These are phyloP conservation scores for Halophytophthora batemanensis DNA, from an alignment of 352 stramenopile genomes.

Conservation along the genomic window DNA sequence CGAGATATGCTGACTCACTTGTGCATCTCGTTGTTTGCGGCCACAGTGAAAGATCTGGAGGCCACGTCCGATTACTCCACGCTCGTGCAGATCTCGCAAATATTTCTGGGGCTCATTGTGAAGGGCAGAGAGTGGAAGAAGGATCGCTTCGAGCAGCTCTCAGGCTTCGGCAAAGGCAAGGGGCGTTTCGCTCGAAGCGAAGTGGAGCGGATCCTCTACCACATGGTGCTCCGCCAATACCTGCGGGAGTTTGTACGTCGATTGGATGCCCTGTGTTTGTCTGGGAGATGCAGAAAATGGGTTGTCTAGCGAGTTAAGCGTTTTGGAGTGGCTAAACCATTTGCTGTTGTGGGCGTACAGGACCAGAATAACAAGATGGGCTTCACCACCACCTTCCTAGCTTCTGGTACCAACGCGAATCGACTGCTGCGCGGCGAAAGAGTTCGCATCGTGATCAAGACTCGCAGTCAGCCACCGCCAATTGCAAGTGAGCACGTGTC, in stretches of 20 bases:
- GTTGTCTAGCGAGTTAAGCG: background rate
- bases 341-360: slow-evolving; percentile 17
- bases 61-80: slow-evolving; percentile 57
- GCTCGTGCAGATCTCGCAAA: slow-evolving; percentile 70
- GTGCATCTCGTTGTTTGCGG: background rate
- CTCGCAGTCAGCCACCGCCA: slow-evolving; percentile 39
- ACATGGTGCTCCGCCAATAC: slow-evolving; percentile 87
- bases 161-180: slow-evolving; percentile 69
- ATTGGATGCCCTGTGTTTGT: background rate
- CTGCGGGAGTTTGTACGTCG: slow-evolving; percentile 57
- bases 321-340: background rate
- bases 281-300: background rate
- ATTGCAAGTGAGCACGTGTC: slow-evolving; percentile 18
- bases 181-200: slow-evolving; percentile 71
- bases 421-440: slow-evolving; percentile 59
- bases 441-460: slow-evolving; percentile 82
- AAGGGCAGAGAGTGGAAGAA: slow-evolving; percentile 78
- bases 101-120: slow-evolving; percentile 58
- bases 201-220: slow-evolving; percentile 81
- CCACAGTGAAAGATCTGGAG: slow-evolving; percentile 60
- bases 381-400: slow-evolving; percentile 84
- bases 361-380: slow-evolving; percentile 81
- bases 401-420: slow-evolving; percentile 44
- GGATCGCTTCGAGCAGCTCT: slow-evolving; percentile 51
- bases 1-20: background rate